Evolutionary conservation across 148 eudicot genomes (phyloP), one percentile per base, ranked within the genome.

Genomic region (Vaccinium macrocarpon): DNA sequence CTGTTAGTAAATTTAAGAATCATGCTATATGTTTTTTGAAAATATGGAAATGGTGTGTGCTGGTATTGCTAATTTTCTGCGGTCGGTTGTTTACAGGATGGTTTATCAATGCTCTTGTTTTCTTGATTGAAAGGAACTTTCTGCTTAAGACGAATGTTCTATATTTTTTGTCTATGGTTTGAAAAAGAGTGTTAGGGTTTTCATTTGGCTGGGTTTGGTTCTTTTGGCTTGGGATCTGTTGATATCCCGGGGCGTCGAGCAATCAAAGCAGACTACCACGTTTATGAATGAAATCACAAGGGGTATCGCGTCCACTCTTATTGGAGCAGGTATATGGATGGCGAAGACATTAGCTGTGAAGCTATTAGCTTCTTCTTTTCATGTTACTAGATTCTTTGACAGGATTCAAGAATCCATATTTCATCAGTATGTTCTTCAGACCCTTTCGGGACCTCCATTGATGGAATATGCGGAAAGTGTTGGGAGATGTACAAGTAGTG

Each of bases 41-140:
- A 77, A 81, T 96, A 51, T 96, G 98, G 98, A 93, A 89, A 90
- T 96, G 99, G 99, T 91, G 89, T 87, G 93, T 91, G 21, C 89
- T 94, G 21, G 91, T 84, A 12, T 74, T 92, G 85, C 97, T 92
- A 8, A 85, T 94, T 1, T 86, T 94, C 62, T 94, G 91, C 56
- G 97, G 98, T 79, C 88, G 93, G 35, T 62, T 96, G 84, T 84
- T 96, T 27, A 90, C 93, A 14, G 92, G 83, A 71, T 92, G 97
- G 98, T 81, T 87, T 23, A 90, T 82, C 8, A 85, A 87, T 79
- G 49, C 84, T 50, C 79, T 91, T 19, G 90, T 93, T 70, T 92
- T 91, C 91, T 83, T 91, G 75, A 91, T 91, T 49, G 99, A 93
- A 64, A 86, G 86, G 82, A 93, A 93, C 85, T 95, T 93, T 77